Conservation (phyloP, 805 yeast species). For the Yamadazyma takamatsuzukensis region DNA sequence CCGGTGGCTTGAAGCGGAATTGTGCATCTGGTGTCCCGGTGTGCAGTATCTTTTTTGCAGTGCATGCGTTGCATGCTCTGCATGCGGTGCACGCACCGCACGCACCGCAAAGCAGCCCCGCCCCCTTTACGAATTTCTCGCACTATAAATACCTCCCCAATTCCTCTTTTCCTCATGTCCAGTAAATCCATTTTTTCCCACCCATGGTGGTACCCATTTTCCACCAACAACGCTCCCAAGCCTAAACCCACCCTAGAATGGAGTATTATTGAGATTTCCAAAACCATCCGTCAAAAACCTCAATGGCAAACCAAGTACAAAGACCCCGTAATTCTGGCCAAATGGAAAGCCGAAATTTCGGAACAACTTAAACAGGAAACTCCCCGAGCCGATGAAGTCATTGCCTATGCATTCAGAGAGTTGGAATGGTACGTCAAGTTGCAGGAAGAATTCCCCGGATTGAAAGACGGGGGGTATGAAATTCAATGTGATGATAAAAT, state of each 20-base stretch:
- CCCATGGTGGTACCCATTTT: slow-evolving; percentile 14
- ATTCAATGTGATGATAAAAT: slow-evolving; percentile 19
- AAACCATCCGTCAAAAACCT: slow-evolving; percentile 15
- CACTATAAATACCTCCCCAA: no score
- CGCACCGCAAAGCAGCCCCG: no score
- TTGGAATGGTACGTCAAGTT: slow-evolving; percentile 24
- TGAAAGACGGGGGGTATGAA: slow-evolving; percentile 10
- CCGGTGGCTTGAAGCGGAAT: no score
- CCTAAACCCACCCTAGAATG: slow-evolving; percentile 14
- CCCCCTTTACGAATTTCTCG: no score
- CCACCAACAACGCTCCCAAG: slow-evolving; percentile 10
- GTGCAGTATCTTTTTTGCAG: no score
- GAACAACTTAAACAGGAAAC: slow-evolving; percentile 11
- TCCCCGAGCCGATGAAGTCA: slow-evolving; percentile 15
- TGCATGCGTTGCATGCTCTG: no score
- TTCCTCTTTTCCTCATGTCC: no score
- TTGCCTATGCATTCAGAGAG: slow-evolving; percentile 25
- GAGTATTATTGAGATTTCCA: slow-evolving; percentile 14
- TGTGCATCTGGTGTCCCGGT: no score
- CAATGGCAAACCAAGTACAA: slow-evolving; percentile 18
- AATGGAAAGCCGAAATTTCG: slow-evolving; percentile 19
- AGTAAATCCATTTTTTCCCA: no score
- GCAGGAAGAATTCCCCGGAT: slow-evolving; percentile 9
- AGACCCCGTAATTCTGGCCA: slow-evolving; percentile 11
- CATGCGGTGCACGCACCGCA: no score